Evolutionary conservation across 192 early-diverging fungal genomes (phyloP).

Genomic region (Coemansia sp.): DNA sequence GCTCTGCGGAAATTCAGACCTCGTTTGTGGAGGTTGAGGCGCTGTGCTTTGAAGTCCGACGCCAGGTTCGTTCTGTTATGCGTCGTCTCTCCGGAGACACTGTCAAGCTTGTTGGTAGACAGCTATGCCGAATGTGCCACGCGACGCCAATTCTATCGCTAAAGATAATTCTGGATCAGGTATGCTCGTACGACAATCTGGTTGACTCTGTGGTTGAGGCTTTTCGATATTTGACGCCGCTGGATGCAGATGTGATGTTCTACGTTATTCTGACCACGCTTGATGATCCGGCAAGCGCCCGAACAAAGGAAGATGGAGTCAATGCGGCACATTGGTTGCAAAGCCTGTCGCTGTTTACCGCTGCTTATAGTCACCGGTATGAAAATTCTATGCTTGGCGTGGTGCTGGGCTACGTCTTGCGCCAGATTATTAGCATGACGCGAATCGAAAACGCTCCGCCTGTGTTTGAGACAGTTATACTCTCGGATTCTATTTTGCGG

Average conservation of each 20-base stretch:
- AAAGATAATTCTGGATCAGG: constrained; percentile 48
- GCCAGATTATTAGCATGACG: constrained; percentile 27
- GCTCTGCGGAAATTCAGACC: not conserved
- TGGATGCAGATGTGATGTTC: constrained; percentile 46
- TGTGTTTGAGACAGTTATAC: constrained; percentile 29
- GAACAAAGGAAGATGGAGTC: constrained; percentile 45
- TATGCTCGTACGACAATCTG: constrained; percentile 53
- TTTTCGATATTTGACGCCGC: constrained; percentile 45
- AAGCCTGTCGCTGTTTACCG: constrained; percentile 44
- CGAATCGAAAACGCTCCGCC: constrained; percentile 26
- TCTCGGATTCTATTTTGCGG: constrained; percentile 33
- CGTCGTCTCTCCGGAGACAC: constrained; percentile 51
- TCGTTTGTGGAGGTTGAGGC: constrained; percentile 33
- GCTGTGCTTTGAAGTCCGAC: constrained; percentile 26
- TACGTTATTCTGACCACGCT: constrained; percentile 36
- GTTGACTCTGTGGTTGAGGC: constrained; percentile 49
- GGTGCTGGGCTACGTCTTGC: constrained; percentile 39
- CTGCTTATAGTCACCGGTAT: constrained; percentile 38
- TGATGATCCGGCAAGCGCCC: constrained; percentile 19
- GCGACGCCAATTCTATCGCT: constrained; percentile 37
- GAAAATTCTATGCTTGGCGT: constrained; percentile 33
- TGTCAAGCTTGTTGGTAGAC: constrained; percentile 42
- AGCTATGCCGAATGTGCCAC: constrained; percentile 46
- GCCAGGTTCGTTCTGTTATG: constrained; percentile 49
- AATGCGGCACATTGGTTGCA: constrained; percentile 51